phyloP scores from a whole-genome alignment of 1,284 basidiomycete species.

The Mrakiaceae sp. region DNA sequence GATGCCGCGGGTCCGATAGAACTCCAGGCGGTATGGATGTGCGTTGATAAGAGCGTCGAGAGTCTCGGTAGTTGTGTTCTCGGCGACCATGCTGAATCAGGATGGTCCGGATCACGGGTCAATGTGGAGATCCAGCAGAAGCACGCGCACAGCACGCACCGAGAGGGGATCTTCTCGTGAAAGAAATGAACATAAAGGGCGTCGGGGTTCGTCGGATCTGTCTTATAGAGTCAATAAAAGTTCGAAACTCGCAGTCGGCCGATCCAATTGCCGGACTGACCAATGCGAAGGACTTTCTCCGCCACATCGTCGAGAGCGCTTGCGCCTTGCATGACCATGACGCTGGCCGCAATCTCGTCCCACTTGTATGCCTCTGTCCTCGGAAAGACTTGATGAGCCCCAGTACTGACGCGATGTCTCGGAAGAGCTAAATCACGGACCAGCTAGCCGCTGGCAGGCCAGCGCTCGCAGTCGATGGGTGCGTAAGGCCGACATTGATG shows the following conservation, averaged over 20 bases:
- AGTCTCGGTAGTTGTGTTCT: slow-evolving; percentile 58
- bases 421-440: background rate
- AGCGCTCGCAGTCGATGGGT: slow-evolving; percentile 60
- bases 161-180: slow-evolving; percentile 76
- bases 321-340: slow-evolving; percentile 81
- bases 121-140: background rate
- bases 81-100: slow-evolving; percentile 54
- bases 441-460: slow-evolving; percentile 54
- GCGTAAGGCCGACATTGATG: slow-evolving; percentile 67
- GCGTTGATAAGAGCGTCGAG: slow-evolving; percentile 60
- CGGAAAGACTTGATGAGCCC: too few species aligned
- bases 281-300: slow-evolving; percentile 59
- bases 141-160: slow-evolving; percentile 40
- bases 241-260: background rate
- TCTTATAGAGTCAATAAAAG: background rate
- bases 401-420: too few species aligned
- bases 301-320: slow-evolving; percentile 76
- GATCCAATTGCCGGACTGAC: slow-evolving; percentile 36
- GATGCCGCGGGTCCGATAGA: slow-evolving; percentile 66
- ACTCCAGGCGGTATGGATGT: slow-evolving; percentile 61
- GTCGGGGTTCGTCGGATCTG: slow-evolving; percentile 61
- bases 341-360: slow-evolving; percentile 74
- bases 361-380: slow-evolving; percentile 63
- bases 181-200: slow-evolving; percentile 78
- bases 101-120: background rate